Evolutionary conservation across 2,329 filamentous ascomycete species (phyloP), one percentile per base, ranked within the genome.

Genomic region (Fusarium falciforme): DNA sequence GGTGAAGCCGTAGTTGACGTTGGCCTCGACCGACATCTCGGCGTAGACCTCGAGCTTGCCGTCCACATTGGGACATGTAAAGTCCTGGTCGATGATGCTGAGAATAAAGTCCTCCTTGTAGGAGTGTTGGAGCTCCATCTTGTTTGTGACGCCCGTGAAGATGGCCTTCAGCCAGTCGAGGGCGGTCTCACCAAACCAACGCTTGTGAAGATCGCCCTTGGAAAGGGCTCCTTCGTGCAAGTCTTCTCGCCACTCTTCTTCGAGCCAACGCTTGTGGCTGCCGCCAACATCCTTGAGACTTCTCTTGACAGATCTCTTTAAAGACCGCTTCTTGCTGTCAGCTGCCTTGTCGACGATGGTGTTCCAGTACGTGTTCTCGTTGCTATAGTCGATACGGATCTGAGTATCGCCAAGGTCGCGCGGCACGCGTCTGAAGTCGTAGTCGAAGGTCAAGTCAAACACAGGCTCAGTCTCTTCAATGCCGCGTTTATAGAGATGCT

Each of bases 371-470:
- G 72, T 79, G 11, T 72, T 64, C 35, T 83, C 40, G 73, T 85
- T 83, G 61, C 77, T 80, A 67, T 77, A 85, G 75, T 86, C 84
- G 66, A 86, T 79, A 8, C 84, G 81, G 66, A 85, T 72, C 66
- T 82, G 76, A 1, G 78, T 81, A 22, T 80, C 70, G 6, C 78
- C 77, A 4, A 75, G 64, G 62, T 82, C 80, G 8, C 80, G 77
- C 1, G 78, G 81, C 10, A 84, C 78, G 1, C 77, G 73, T 1
- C 27, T 42, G 62, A 83, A 84, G 68, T 84, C 79, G 65, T 85
- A 86, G 73, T 85, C 82, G 55, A 85, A 85, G 0, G 79, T 83
- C 8, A 85, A 66, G 49, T 84, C 79, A 47, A 80, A 84, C 2
- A 84, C 75, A 16, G 49, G 27, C 49, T 64, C 29, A 9, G 25